A percentile compares a stretch with the other conserved stretches of the same genome.
These are phyloP conservation scores for Phyllostachys edulis DNA, from an alignment of 176 grass and related monocot species.

Conservation along the genomic window DNA sequence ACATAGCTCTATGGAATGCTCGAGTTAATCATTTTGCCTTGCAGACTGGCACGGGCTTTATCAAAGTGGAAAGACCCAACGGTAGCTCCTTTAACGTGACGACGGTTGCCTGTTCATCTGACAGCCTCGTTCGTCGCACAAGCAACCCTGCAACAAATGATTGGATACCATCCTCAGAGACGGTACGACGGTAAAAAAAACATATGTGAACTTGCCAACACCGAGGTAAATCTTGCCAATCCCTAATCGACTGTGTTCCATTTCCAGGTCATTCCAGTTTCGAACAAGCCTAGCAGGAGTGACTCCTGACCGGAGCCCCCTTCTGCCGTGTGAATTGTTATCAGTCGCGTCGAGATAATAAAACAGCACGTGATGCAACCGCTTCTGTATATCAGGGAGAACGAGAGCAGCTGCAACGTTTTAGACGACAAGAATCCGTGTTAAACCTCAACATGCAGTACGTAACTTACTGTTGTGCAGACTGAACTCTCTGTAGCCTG, in stretches of 20 bases:
- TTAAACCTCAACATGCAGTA: neutral
- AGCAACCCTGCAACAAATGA: conserved; percentile 91
- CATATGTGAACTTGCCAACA: neutral
- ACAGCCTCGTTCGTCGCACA: conserved; percentile 31
- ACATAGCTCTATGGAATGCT: neutral
- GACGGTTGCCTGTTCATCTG: conserved; percentile 25
- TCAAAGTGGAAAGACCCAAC: conserved; percentile 61
- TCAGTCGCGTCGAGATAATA: neutral
- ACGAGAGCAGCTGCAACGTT: neutral
- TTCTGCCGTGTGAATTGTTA: neutral
- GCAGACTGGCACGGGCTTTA: conserved; percentile 81
- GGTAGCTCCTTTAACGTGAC: conserved; percentile 20
- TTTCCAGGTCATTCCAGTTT: conserved; percentile 63
- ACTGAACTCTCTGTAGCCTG: neutral
- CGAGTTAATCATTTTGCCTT: neutral
- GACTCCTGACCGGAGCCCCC: conserved; percentile 29
- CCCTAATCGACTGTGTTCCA: neutral
- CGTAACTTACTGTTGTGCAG: neutral
- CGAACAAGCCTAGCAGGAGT: conserved; percentile 75
- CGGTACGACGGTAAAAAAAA: conserved; percentile 32
- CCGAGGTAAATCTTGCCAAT: neutral
- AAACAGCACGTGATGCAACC: neutral
- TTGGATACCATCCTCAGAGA: conserved; percentile 75
- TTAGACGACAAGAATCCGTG: neutral
- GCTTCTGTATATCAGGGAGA: neutral